Evolutionary conservation across 768 basidiomycete species (phyloP).

Genomic region (Inosperma sp.): DNA sequence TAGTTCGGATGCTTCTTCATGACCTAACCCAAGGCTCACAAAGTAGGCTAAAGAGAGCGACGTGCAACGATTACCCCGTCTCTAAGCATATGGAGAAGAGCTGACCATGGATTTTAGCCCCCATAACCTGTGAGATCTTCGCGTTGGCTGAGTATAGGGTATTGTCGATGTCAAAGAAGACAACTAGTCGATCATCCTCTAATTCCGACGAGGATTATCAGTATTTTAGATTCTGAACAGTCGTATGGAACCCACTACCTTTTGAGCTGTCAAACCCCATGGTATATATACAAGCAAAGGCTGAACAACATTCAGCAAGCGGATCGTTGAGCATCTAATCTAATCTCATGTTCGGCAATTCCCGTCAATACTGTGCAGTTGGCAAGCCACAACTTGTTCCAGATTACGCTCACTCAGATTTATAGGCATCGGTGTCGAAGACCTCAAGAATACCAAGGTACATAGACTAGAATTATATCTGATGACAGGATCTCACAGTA

Average conservation of each 20-base stretch:
- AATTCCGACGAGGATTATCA: neutral
- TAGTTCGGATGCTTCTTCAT: slow-evolving; percentile 63
- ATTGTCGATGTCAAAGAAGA: slow-evolving; percentile 88
- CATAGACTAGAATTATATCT: too few relatives aligned
- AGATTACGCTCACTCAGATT: slow-evolving; percentile 31
- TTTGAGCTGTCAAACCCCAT: too few relatives aligned
- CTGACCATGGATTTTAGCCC: slow-evolving; percentile 69
- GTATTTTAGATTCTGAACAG: too few relatives aligned
- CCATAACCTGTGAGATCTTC: slow-evolving; percentile 76
- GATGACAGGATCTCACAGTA: slow-evolving; percentile 9
- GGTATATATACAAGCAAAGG: too few relatives aligned
- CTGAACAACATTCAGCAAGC: too few relatives aligned
- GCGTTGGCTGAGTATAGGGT: slow-evolving; percentile 77
- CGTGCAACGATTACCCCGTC: neutral
- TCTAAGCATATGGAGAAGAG: neutral
- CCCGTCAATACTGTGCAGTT: slow-evolving; percentile 43
- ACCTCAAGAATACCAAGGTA: slow-evolving; percentile 49
- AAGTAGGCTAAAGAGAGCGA: slow-evolving; percentile 59
- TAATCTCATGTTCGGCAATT: slow-evolving; percentile 33
- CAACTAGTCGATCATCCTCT: slow-evolving; percentile 54
- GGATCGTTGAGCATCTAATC: slow-evolving; percentile 21
- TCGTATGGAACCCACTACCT: too few relatives aligned
- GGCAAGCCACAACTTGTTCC: slow-evolving; percentile 37
- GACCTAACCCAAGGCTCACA: slow-evolving; percentile 57
- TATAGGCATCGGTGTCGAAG: slow-evolving; percentile 47